Evolutionary conservation across 2,329 filamentous ascomycete species (phyloP), one percentile per base, ranked within the genome.

Genomic region (Dactylellina leptospora): DNA sequence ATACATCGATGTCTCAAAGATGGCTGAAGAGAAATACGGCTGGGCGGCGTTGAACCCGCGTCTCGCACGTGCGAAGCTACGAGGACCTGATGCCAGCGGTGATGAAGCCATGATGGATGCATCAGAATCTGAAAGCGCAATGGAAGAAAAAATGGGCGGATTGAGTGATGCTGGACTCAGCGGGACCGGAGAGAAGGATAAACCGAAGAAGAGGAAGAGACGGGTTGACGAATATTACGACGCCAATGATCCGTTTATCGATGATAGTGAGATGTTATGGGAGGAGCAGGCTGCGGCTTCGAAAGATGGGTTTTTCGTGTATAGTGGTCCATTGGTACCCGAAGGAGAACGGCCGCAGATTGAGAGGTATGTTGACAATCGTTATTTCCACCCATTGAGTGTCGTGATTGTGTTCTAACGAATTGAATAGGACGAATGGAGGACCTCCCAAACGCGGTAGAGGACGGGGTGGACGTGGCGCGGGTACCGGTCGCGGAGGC

Each of bases 231-330:
- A 93, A 76, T 93, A 93, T 77, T 71, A 71, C 23, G 90, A 93
- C 78, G 89, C 90, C 77, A 88, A 90, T 50, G 90, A 93, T 77
- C 90, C 89, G 58, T 93, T 93, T 80, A 87, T 93, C 62, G 95
- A 99, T 77, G 95, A 99, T 78, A 96, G 92, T 0, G 95, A 99
- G 79, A 80, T 97, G 78, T 84, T 96, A 0, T 97, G 93, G 93
- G 92, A 97, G 80, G 92, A 96, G 78, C 91, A 96, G 78, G 93
- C 93, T 4, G 92, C 93, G 3, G 93, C 95, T 48, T 93, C 91
- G 75, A 91, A 93, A 76, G 95, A 97, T 78, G 95, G 95, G 0
- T 99, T 97, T 82, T 99, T 97, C 79, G 95, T 99, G 1, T 99
- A 97, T 80, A 96, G 91, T 72, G 95, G 95, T 2, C 93, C 93